These are phyloP conservation scores for Malania oleifera DNA, from an alignment of 164 flowering plant genomes.

Conservation along the genomic window DNA sequence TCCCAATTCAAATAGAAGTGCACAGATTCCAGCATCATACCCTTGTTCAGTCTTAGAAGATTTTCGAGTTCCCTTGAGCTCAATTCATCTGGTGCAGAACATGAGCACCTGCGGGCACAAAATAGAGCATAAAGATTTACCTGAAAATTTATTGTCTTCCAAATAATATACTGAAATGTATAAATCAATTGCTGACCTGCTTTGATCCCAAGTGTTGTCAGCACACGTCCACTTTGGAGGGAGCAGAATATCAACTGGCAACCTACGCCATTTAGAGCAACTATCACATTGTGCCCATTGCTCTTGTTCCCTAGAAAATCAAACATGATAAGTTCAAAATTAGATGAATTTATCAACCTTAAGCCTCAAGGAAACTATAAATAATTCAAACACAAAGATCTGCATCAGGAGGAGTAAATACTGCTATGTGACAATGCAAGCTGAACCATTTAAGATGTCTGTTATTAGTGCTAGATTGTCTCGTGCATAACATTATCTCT, in stretches of 20 bases:
- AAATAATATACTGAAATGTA: background rate
- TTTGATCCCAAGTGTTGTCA: constrained; percentile 42
- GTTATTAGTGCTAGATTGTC: no score
- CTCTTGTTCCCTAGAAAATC: constrained; percentile 38
- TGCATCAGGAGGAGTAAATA: background rate
- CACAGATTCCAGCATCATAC: constrained; percentile 18
- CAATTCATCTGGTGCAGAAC: constrained; percentile 62
- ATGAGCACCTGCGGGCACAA: constrained; percentile 41
- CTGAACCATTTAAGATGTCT: no score
- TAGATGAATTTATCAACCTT: constrained; percentile 1
- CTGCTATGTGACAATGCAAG: no score
- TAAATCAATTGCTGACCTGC: constrained; percentile 24
- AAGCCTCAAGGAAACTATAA: background rate
- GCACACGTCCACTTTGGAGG: constrained; percentile 64
- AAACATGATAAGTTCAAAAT: background rate
- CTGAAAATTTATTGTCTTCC: background rate
- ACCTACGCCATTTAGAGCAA: constrained; percentile 80
- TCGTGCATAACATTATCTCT: no score
- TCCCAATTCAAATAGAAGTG: background rate
- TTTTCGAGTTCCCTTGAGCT: constrained; percentile 45
- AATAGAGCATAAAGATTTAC: background rate
- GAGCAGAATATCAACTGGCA: constrained; percentile 62
- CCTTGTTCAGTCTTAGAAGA: constrained; percentile 35
- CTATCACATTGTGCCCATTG: constrained; percentile 77
- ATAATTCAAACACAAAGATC: background rate